These are phyloP conservation scores for Aureoboletus auriporus DNA, from an alignment of 768 basidiomycete species.

Conservation along the genomic window DNA sequence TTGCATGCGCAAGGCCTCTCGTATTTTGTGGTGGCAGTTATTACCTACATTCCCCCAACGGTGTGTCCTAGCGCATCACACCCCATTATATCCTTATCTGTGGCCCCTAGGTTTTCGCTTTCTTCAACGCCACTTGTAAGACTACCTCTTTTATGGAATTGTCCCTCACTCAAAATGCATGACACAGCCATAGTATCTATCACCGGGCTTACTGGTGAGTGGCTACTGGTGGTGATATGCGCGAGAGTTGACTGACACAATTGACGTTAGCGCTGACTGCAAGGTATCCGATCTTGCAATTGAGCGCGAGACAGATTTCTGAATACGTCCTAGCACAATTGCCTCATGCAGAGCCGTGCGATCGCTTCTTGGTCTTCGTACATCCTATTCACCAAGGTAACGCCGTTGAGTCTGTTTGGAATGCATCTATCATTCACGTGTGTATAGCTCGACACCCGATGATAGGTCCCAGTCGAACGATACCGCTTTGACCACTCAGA, in stretches of 20 bases:
- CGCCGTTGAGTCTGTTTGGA: too few species aligned
- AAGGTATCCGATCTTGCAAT: slow-evolving; percentile 5
- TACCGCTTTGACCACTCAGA: too few species aligned
- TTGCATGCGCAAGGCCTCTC: slow-evolving; percentile 18
- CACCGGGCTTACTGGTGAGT: slow-evolving; percentile 9
- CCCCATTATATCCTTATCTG: neutral
- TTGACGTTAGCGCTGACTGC: slow-evolving; percentile 10
- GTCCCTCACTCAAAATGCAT: neutral
- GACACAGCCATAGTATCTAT: slow-evolving; percentile 6
- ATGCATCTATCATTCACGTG: neutral
- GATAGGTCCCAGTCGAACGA: neutral
- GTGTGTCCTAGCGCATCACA: neutral
- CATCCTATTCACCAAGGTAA: neutral
- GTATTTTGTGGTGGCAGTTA: slow-evolving; percentile 16
- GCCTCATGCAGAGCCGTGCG: slow-evolving; percentile 16
- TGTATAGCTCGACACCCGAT: neutral
- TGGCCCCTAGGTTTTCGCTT: slow-evolving; percentile 9
- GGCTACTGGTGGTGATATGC: neutral
- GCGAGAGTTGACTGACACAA: neutral
- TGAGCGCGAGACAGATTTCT: neutral
- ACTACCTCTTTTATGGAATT: neutral
- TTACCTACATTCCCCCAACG: slow-evolving; percentile 16
- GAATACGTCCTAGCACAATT: slow-evolving; percentile 8
- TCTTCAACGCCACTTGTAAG: slow-evolving; percentile 3
- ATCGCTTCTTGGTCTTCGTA: slow-evolving; percentile 9